Evolutionary conservation across 2,329 filamentous ascomycete genomes (phyloP).

Genomic region (Zymoseptoria passerinii): DNA sequence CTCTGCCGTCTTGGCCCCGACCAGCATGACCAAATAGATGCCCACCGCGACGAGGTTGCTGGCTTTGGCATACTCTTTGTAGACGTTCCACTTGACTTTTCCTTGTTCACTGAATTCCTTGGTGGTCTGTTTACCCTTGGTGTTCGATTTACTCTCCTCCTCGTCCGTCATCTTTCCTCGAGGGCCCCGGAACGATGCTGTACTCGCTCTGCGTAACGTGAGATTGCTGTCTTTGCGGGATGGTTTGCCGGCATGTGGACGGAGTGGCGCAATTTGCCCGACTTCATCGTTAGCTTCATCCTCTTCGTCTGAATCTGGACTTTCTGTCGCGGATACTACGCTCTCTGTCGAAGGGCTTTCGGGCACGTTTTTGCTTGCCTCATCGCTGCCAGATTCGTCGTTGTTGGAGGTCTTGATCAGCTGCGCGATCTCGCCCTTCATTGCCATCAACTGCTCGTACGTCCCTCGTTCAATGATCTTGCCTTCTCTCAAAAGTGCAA

Average conservation of each 20-base stretch:
- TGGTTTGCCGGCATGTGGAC: slow-evolving; percentile 39
- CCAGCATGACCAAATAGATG: slow-evolving; percentile 67
- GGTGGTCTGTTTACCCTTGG: slow-evolving; percentile 66
- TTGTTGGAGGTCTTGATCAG: slow-evolving; percentile 68
- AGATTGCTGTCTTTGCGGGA: slow-evolving; percentile 60
- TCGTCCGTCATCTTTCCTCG: slow-evolving; percentile 80
- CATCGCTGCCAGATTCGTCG: slow-evolving; percentile 31
- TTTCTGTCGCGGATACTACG: slow-evolving; percentile 42
- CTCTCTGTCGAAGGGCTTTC: slow-evolving; percentile 17
- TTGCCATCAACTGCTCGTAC: slow-evolving; percentile 81
- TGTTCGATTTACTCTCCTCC: slow-evolving; percentile 47
- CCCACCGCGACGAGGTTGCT: slow-evolving; percentile 79
- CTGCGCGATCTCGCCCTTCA: slow-evolving; percentile 83
- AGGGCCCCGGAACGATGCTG: slow-evolving; percentile 79
- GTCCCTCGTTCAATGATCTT: slow-evolving; percentile 80
- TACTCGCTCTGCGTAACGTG: slow-evolving; percentile 81
- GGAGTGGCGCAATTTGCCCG: slow-evolving; percentile 69
- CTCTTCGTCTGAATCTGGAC: slow-evolving; percentile 42
- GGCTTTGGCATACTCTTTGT: slow-evolving; percentile 86
- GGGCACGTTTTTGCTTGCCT: slow-evolving; percentile 13
- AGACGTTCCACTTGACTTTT: slow-evolving; percentile 96
- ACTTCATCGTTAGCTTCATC: slow-evolving; percentile 60
- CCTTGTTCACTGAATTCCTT: slow-evolving; percentile 90
- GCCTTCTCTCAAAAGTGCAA: slow-evolving; percentile 75
- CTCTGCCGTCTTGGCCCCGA: slow-evolving; percentile 72